Evolutionary conservation across 2,329 filamentous ascomycete species (phyloP).

Genomic region (Phaeosphaeria sp.): DNA sequence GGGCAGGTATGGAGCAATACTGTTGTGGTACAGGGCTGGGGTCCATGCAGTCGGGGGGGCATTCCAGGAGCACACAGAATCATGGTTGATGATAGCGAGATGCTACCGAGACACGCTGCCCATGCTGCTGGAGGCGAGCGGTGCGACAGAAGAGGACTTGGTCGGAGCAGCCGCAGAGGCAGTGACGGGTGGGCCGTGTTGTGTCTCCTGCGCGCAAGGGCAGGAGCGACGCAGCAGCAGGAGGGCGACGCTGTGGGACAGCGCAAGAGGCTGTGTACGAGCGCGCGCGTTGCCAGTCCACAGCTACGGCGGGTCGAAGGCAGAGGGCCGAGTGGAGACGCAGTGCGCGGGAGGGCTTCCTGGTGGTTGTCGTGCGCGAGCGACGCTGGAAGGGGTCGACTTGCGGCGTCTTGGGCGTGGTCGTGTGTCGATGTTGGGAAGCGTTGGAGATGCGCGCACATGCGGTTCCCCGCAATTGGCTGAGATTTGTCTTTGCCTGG

Average conservation of each 20-base stretch:
- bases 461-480: conserved; percentile 37
- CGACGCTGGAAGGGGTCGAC: neutral
- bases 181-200: conserved; percentile 19
- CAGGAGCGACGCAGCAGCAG: conserved; percentile 19
- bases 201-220: conserved; percentile 11
- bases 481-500: conserved; percentile 14
- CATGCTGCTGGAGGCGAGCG: conserved; percentile 37
- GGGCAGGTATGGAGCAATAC: conserved; percentile 48
- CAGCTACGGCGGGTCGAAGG: neutral
- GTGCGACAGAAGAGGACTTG: neutral
- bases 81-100: conserved; percentile 36
- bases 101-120: conserved; percentile 41
- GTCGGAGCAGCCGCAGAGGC: conserved; percentile 7
- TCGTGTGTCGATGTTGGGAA: neutral
- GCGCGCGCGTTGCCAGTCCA: neutral
- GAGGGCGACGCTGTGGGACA: conserved; percentile 30
- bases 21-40: conserved; percentile 45
- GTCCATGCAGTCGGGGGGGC: conserved; percentile 46
- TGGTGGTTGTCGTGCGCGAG: neutral
- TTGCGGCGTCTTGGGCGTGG: neutral
- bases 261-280: conserved; percentile 19
- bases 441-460: conserved; percentile 24
- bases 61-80: conserved; percentile 39
- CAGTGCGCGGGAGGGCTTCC: neutral
- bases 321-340: neutral